Conservation (phyloP, 495 filamentous ascomycete genomes). For the Daldinia bambusicola region DNA sequence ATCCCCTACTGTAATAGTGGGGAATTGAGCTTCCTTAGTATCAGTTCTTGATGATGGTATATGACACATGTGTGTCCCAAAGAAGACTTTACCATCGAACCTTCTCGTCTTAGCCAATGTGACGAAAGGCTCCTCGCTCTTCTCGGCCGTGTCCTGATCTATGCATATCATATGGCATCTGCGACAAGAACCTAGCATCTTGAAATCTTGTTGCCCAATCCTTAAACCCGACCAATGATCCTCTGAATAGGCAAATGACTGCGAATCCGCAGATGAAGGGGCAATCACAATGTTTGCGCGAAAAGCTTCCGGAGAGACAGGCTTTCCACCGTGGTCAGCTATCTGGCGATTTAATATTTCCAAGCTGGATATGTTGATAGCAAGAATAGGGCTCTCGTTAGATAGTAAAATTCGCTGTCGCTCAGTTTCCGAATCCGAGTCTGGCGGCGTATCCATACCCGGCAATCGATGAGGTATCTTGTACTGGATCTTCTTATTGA, state of each 20-base stretch:
- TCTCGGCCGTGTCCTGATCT: slow-evolving; percentile 81
- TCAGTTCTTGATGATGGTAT: slow-evolving; percentile 40
- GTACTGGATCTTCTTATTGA: slow-evolving; percentile 34
- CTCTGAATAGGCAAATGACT: slow-evolving; percentile 57
- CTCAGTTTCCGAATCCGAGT: slow-evolving; percentile 57
- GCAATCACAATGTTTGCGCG: slow-evolving; percentile 85
- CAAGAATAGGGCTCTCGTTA: slow-evolving; percentile 92
- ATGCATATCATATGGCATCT: slow-evolving; percentile 97
- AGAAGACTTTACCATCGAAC: slow-evolving; percentile 82
- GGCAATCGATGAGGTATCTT: slow-evolving; percentile 68
- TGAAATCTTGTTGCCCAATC: slow-evolving; percentile 66
- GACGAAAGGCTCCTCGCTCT: slow-evolving; percentile 84
- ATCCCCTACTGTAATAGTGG: slow-evolving; percentile 69
- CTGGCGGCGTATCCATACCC: slow-evolving; percentile 57
- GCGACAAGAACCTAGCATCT: slow-evolving; percentile 83
- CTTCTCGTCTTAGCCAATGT: slow-evolving; percentile 87
- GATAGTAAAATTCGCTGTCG: slow-evolving; percentile 76
- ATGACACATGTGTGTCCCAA: slow-evolving; percentile 81
- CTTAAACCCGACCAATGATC: slow-evolving; percentile 64
- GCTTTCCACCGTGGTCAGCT: slow-evolving; percentile 62
- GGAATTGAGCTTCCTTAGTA: slow-evolving; percentile 53
- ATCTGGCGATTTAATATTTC: slow-evolving; percentile 79
- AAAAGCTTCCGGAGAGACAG: slow-evolving; percentile 74
- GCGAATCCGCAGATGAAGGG: slow-evolving; percentile 31
- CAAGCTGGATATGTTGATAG: slow-evolving; percentile 82